Evolutionary conservation across 2,329 filamentous ascomycete genomes (phyloP), one percentile per base, ranked within the genome.

Genomic region (Cladophialophora yegresii): DNA sequence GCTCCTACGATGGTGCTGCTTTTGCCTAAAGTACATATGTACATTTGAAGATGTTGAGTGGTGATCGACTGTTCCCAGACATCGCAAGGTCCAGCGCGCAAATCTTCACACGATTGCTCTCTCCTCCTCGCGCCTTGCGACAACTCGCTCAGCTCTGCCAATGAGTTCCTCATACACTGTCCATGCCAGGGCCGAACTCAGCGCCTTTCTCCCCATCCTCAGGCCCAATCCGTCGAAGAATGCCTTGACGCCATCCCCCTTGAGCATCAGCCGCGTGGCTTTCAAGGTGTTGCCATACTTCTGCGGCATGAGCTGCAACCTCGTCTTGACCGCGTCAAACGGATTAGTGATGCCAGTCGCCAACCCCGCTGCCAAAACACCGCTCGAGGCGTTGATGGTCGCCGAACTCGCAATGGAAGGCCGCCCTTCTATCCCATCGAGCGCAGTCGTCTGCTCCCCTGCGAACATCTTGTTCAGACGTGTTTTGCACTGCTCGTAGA

Each of bases 101-200:
- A 43, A 16, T 30, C 16, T n/a, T 69, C 58, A 70, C 12, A 69
- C 57, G n/a, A 69, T 58, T 23, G 60, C 67, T 30, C 50, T 61
- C 20, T 60, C 60, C 36, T 66, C 54, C 5, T 68, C 65, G 16
- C 61, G 43, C 45, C 61, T 51, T 16, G 65, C 56, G 30, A 71
- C 63, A 28, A 65, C 71, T 53, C 71, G 78, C 75, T 88, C 87
- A 0, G 89, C 89, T 71, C 90, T 84, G 65, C 93, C 82, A 67
- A 98, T 89, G 71, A 97, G 77, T 77, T 97, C 93, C 79, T 99
- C 95, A 74, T 99, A 99, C 47, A 97, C 83, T 9, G 93, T 98
- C 95, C 95, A 99, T 7, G 93, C 93, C 70, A 98, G 82, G n/a
- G 95, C 95, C 58, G 90, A 93, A 77, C 93, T 97, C 51, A 97